Evolutionary conservation across 2,329 filamentous ascomycete genomes (phyloP).

Genomic region (Thelonectria discophora): DNA sequence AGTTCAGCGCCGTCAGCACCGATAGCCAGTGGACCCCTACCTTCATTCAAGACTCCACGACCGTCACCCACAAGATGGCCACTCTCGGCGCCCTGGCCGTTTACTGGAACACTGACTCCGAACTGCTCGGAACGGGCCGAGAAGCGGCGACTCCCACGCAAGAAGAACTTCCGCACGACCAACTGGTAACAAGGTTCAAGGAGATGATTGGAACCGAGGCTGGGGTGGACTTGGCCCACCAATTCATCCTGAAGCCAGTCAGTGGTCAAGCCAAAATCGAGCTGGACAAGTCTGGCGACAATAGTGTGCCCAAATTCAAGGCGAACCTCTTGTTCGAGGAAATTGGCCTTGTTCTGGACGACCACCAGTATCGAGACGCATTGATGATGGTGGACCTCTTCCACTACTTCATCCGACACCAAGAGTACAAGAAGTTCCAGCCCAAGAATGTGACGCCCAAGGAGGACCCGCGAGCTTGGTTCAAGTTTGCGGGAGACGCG

Average conservation of each 20-base stretch:
- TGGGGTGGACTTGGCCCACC: constrained; percentile 69
- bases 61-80: constrained; percentile 91
- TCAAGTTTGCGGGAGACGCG: constrained; percentile 88
- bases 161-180: constrained; percentile 73
- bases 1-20: constrained; percentile 97
- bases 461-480: constrained; percentile 91
- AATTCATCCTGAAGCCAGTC: constrained; percentile 96
- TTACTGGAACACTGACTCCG: constrained; percentile 97
- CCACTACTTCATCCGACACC: constrained; percentile 97
- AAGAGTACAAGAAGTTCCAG: constrained; percentile 94
- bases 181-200: constrained; percentile 80
- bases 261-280: constrained; percentile 95
- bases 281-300: constrained; percentile 89
- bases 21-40: constrained; percentile 94
- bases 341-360: constrained; percentile 96
- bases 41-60: constrained; percentile 88
- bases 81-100: constrained; percentile 88
- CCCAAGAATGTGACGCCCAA: constrained; percentile 83
- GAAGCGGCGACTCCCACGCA: constrained; percentile 62
- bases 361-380: constrained; percentile 95
- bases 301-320: constrained; percentile 84
- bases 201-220: constrained; percentile 80
- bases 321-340: constrained; percentile 94
- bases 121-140: constrained; percentile 82
- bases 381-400: constrained; percentile 99